A percentile compares a stretch with the other conserved stretches of the same genome.
Evolutionary conservation across 441 rosid genomes (phyloP).

Genomic region (Manihot esculenta): DNA sequence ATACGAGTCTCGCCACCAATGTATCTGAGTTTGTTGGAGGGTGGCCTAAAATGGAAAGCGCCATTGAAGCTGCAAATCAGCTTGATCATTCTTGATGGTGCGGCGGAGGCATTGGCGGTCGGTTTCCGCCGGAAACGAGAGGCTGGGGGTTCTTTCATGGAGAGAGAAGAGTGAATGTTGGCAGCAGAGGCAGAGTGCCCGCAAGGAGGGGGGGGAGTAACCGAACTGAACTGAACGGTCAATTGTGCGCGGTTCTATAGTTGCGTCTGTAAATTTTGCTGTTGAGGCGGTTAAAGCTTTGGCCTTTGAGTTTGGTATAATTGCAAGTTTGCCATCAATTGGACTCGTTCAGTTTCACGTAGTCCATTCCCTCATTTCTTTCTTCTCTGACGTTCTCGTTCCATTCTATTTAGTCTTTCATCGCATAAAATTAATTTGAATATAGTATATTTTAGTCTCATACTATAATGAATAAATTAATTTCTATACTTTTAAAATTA

Average conservation of each 20-base stretch:
- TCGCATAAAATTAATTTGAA: too few species aligned
- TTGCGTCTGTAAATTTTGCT: not conserved
- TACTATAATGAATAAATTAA: too few species aligned
- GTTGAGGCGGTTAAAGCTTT: not conserved
- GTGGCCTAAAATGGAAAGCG: conserved; percentile 18
- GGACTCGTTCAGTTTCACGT: too few species aligned
- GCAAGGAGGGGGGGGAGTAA: too few species aligned
- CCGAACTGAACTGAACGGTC: too few species aligned
- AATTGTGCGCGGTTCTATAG: not conserved
- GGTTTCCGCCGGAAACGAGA: conserved; percentile 26
- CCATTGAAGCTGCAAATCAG: conserved; percentile 39
- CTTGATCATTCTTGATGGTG: conserved; percentile 23
- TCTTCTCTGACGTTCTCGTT: too few species aligned
- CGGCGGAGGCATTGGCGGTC: not conserved
- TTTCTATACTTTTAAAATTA: too few species aligned
- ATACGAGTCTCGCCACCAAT: conserved; percentile 39
- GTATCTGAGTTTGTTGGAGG: conserved; percentile 27
- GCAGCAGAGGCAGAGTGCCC: too few species aligned
- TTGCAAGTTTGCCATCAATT: not conserved
- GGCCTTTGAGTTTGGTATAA: not conserved
- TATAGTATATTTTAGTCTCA: too few species aligned
- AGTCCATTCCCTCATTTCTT: too few species aligned
- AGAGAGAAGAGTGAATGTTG: not conserved
- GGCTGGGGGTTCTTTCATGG: conserved; percentile 29
- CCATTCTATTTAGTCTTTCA: too few species aligned